Percentiles rank a stretch among this genome's conserved stretches.
Conservation (phyloP, 345 rosid genomes). For the Heritiera fomes region DNA sequence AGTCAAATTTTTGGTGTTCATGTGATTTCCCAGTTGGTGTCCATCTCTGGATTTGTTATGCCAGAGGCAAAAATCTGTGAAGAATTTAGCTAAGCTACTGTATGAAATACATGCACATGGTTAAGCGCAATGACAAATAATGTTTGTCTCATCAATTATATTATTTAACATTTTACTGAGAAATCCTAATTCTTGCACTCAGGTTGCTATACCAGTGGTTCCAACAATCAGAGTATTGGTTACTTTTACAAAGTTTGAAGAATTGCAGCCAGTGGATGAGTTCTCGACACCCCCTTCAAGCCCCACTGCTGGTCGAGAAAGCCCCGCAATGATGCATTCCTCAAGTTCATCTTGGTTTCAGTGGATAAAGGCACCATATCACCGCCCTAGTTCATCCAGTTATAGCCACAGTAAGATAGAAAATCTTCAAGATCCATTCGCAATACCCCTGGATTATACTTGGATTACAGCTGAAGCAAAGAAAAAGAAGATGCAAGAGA, state of each 20-base stretch:
- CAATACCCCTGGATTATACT: constrained; percentile 65
- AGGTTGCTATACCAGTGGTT: constrained; percentile 98
- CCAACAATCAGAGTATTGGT: constrained; percentile 90
- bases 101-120: background rate
- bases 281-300: constrained; percentile 92
- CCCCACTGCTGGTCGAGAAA: constrained; percentile 61
- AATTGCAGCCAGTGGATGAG: constrained; percentile 75
- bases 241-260: constrained; percentile 92
- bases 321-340: constrained; percentile 50
- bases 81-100: background rate
- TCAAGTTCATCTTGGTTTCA: constrained; percentile 82
- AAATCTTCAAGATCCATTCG: constrained; percentile 70
- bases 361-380: constrained; percentile 82
- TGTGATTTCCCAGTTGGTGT: background rate
- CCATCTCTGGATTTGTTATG: background rate
- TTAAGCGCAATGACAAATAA: background rate
- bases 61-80: background rate
- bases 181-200: constrained; percentile 24
- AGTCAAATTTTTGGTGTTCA: background rate
- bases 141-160: background rate
- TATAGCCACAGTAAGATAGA: constrained; percentile 57
- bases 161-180: background rate
- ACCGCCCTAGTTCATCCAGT: constrained; percentile 48
- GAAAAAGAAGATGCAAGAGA: constrained; percentile 91
- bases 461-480: constrained; percentile 84